These are phyloP conservation scores for Entonaema liquescens DNA, from an alignment of 495 filamentous ascomycete genomes.

Conservation along the genomic window DNA sequence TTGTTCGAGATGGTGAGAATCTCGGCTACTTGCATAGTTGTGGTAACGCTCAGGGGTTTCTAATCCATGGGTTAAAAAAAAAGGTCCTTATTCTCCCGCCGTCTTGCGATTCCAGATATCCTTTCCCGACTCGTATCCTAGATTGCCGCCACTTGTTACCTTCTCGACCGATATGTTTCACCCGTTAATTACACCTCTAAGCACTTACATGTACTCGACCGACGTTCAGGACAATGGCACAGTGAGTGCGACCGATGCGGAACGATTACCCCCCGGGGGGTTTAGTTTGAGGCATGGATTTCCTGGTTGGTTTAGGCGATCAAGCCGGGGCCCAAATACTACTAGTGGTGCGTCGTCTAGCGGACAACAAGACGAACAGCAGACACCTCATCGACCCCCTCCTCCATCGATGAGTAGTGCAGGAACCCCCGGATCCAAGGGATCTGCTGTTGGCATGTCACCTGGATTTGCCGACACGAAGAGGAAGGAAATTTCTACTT, in stretches of 20 bases:
- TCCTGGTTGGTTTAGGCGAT: slow-evolving; percentile 79
- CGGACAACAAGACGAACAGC: slow-evolving; percentile 35
- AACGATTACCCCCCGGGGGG: slow-evolving; percentile 82
- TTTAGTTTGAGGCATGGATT: slow-evolving; percentile 92
- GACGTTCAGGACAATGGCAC: slow-evolving; percentile 73
- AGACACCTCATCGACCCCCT: slow-evolving; percentile 45
- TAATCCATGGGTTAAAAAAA: slow-evolving; percentile 45
- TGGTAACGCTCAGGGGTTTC: slow-evolving; percentile 5
- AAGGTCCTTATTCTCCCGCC: slow-evolving; percentile 87
- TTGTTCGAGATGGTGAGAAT: slow-evolving; percentile 80
- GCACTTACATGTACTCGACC: slow-evolving; percentile 88
- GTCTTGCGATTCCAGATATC: slow-evolving; percentile 89
- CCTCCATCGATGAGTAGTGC: slow-evolving; percentile 43
- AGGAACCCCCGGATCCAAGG: slow-evolving; percentile 48
- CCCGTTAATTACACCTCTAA: slow-evolving; percentile 87
- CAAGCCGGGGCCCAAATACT: slow-evolving; percentile 42
- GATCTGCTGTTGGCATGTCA: slow-evolving; percentile 40
- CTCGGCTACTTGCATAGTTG: slow-evolving; percentile 26
- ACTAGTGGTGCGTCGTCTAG: slow-evolving; percentile 36
- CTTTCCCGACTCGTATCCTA: slow-evolving; percentile 84
- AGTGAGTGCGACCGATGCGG: slow-evolving; percentile 80
- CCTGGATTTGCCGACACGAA: slow-evolving; percentile 41
- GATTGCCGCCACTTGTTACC: slow-evolving; percentile 80
- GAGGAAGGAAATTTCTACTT: slow-evolving; percentile 55
- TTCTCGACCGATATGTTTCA: slow-evolving; percentile 95